A percentile compares a stretch with the other conserved stretches of the same genome.
These are phyloP conservation scores for Clitopilus passeckerianus DNA, from an alignment of 768 basidiomycete genomes.

Conservation along the genomic window DNA sequence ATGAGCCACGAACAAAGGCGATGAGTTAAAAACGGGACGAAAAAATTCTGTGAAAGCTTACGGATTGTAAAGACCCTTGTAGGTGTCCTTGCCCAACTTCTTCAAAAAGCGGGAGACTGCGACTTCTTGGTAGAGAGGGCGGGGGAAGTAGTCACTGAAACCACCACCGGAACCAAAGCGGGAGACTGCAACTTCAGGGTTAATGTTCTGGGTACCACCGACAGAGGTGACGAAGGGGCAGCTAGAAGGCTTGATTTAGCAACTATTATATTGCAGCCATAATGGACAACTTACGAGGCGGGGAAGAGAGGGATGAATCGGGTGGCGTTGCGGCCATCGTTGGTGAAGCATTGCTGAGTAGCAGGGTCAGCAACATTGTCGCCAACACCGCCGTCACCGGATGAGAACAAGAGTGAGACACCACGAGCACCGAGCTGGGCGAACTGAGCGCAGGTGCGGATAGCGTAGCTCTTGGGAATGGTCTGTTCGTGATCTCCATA, in stretches of 20 bases:
- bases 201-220: slow-evolving; percentile 40
- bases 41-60: neutral
- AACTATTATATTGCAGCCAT: neutral
- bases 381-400: slow-evolving; percentile 56
- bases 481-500: slow-evolving; percentile 69
- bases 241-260: slow-evolving; percentile 2
- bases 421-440: slow-evolving; percentile 52
- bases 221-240: slow-evolving; percentile 42
- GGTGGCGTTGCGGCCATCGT: slow-evolving; percentile 39
- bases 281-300: slow-evolving; percentile 29
- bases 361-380: slow-evolving; percentile 39
- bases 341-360: slow-evolving; percentile 40
- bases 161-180: slow-evolving; percentile 50
- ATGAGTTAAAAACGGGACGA: too few relatives aligned
- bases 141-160: slow-evolving; percentile 41
- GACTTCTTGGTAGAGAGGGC: slow-evolving; percentile 27
- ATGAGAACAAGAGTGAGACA: slow-evolving; percentile 46
- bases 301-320: slow-evolving; percentile 48
- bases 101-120: slow-evolving; percentile 23
- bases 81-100: slow-evolving; percentile 15
- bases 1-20: too few relatives aligned
- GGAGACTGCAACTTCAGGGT: slow-evolving; percentile 42
- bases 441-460: slow-evolving; percentile 41
- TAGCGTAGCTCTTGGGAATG: slow-evolving; percentile 38
- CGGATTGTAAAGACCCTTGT: slow-evolving; percentile 22